Evolutionary conservation across 495 filamentous ascomycete genomes (phyloP).

Genomic region (Aspergillus cavernicola): DNA sequence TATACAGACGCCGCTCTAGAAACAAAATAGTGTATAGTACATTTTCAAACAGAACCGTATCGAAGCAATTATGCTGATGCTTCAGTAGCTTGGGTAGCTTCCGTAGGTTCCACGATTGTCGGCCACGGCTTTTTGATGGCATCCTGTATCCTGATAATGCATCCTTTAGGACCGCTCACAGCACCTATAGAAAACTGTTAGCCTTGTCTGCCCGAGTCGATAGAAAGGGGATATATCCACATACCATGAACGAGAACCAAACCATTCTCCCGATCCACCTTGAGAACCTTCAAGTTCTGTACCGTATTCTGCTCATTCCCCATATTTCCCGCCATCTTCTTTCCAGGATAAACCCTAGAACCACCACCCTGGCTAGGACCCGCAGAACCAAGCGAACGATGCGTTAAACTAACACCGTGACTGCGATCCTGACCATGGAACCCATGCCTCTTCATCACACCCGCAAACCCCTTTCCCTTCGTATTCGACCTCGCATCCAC

Average conservation of each 20-base stretch:
- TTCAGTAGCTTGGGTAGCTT: constrained; percentile 44
- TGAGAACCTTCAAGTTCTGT: constrained; percentile 84
- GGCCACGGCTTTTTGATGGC: constrained; percentile 89
- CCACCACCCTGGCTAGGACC: constrained; percentile 88
- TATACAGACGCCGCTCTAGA: constrained; percentile 45
- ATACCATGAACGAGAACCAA: constrained; percentile 82
- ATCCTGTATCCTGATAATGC: constrained; percentile 80
- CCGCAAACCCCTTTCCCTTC: constrained; percentile 86
- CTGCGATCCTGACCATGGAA: constrained; percentile 84
- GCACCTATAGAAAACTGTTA: constrained; percentile 46
- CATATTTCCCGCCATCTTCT: constrained; percentile 97
- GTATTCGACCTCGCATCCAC: constrained; percentile 78
- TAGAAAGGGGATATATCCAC: constrained; percentile 9
- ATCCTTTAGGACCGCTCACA: constrained; percentile 81
- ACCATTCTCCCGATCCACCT: constrained; percentile 79
- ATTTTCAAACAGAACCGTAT: constrained; percentile 22
- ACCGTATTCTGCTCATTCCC: constrained; percentile 79
- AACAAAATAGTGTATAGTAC: constrained; percentile 45
- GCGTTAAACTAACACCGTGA: constrained; percentile 90
- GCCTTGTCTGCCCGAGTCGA: background rate
- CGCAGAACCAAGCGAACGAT: constrained; percentile 82
- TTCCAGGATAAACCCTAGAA: constrained; percentile 86
- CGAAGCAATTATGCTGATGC: constrained; percentile 26
- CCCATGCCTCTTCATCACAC: constrained; percentile 95
- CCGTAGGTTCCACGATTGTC: constrained; percentile 40